Evolutionary conservation across 768 basidiomycete genomes (phyloP).

Genomic region (Gloeophyllum trabeum): DNA sequence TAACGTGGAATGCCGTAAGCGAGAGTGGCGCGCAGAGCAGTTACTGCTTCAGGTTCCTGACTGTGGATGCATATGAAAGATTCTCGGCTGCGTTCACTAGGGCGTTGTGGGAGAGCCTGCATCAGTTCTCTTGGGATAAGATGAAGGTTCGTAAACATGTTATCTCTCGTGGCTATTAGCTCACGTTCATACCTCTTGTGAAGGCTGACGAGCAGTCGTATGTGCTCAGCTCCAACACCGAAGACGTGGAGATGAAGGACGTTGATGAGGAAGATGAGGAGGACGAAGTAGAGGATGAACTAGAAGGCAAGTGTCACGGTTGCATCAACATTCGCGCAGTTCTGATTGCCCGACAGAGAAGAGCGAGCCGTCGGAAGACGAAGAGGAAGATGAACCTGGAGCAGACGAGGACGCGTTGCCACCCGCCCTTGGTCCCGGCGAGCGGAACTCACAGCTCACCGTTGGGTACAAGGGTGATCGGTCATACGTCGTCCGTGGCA

Average conservation of each 20-base stretch:
- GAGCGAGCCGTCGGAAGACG: conserved; percentile 20
- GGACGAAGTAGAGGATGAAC: conserved; percentile 60
- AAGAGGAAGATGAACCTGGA: conserved; percentile 25
- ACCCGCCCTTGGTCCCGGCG: conserved; percentile 34
- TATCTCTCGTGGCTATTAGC: neutral
- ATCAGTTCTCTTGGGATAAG: conserved; percentile 68
- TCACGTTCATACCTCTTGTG: conserved; percentile 1
- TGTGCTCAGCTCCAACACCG: conserved; percentile 58
- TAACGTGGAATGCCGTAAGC: conserved; percentile 81
- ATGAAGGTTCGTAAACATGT: conserved; percentile 44
- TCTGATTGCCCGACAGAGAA: conserved; percentile 6
- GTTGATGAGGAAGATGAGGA: conserved; percentile 66
- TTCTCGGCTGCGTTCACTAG: conserved; percentile 58
- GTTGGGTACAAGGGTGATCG: conserved; percentile 94
- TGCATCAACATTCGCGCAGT: neutral
- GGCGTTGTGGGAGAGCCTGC: conserved; percentile 72
- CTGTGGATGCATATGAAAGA: conserved; percentile 38
- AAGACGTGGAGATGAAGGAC: conserved; percentile 87
- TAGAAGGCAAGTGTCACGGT: conserved; percentile 39
- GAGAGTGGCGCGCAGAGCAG: conserved; percentile 48
- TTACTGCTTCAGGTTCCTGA: conserved; percentile 73
- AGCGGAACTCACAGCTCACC: conserved; percentile 79
- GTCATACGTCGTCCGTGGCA: conserved; percentile 87
- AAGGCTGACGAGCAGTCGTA: conserved; percentile 84
- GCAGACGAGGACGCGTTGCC: conserved; percentile 33